phyloP scores from a whole-genome alignment of 441 rosid genomes.

The Cnidoscolus chayamansa region DNA sequence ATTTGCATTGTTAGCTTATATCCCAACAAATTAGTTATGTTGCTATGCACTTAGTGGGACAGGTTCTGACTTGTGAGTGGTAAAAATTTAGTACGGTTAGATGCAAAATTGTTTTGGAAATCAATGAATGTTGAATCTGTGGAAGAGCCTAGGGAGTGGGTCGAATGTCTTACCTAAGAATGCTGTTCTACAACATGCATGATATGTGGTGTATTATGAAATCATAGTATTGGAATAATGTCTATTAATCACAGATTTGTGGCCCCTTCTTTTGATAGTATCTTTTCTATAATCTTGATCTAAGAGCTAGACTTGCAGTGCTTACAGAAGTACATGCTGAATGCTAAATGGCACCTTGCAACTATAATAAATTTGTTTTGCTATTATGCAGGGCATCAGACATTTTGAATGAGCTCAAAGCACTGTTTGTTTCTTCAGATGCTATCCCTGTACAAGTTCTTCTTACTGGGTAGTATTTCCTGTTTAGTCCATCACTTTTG shows the following conservation, averaged over 20 bases:
- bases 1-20: not conserved
- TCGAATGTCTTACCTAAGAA: not conserved
- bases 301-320: not conserved
- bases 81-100: not conserved
- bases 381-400: constrained; percentile 41
- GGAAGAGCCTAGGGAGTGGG: not conserved
- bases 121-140: not conserved
- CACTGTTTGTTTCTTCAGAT: too few relatives aligned
- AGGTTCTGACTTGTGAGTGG: not conserved
- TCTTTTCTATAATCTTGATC: too few relatives aligned
- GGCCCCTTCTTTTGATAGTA: not conserved
- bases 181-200: not conserved
- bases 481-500: too few relatives aligned
- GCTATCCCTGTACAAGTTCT: too few relatives aligned
- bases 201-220: not conserved
- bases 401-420: too few relatives aligned
- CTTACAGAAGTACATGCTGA: not conserved
- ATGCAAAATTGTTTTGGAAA: not conserved
- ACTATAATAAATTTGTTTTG: not conserved
- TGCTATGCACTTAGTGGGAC: not conserved
- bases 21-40: not conserved
- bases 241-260: not conserved
- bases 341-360: not conserved
- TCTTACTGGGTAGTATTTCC: too few relatives aligned
- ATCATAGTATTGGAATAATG: not conserved